Evolutionary conservation across 2,329 filamentous ascomycete genomes (phyloP).

Genomic region (Trichoderma sp.): DNA sequence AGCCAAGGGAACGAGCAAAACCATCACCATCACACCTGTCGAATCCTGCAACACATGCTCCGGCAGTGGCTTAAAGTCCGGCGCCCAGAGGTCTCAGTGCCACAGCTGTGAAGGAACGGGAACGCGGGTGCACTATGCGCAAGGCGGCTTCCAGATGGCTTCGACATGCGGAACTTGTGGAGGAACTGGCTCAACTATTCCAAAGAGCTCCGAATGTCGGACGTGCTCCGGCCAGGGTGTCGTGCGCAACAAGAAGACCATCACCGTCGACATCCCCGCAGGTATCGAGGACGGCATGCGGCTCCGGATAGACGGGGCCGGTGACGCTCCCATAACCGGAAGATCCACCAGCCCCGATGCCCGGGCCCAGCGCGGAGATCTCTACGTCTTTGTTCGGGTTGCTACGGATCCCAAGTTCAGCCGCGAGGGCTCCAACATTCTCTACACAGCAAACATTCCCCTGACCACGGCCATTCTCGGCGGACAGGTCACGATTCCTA

Average conservation of each 20-base stretch:
- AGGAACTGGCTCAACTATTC: constrained; percentile 74
- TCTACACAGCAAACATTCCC: constrained; percentile 89
- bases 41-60: constrained; percentile 79
- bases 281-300: constrained; percentile 98
- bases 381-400: constrained; percentile 89
- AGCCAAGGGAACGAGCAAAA: constrained; percentile 85
- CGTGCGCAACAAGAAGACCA: constrained; percentile 76
- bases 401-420: constrained; percentile 89
- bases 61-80: constrained; percentile 82
- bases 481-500: constrained; percentile 86
- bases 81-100: constrained; percentile 72
- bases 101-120: constrained; percentile 83
- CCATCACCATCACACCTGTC: constrained; percentile 82
- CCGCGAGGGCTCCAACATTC: constrained; percentile 82
- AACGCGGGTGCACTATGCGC: constrained; percentile 82
- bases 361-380: constrained; percentile 75
- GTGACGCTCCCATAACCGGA: constrained; percentile 81
- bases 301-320: constrained; percentile 79
- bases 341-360: constrained; percentile 62
- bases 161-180: constrained; percentile 82
- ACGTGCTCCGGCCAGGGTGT: constrained; percentile 83
- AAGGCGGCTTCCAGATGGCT: constrained; percentile 94
- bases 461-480: constrained; percentile 91
- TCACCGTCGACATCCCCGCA: constrained; percentile 88
- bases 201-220: constrained; percentile 77